Evolutionary conservation across 352 stramenopile species (phyloP), one percentile per base, ranked within the genome.

Genomic region (Pythium biforme): DNA sequence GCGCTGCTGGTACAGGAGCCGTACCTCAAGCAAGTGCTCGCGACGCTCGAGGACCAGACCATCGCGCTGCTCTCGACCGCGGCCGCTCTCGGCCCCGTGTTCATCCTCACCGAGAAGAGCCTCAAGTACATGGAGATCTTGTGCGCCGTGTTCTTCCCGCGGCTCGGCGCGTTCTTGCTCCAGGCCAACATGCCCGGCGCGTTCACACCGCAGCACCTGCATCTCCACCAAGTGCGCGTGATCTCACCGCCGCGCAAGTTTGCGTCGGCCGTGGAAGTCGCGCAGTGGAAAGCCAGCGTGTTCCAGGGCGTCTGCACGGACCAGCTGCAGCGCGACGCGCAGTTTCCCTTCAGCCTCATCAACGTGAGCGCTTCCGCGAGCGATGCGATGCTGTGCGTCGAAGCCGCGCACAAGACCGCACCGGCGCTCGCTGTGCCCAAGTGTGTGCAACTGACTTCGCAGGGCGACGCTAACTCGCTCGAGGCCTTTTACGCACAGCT

Each of bases 401-500:
- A 66, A 22, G 68, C 68, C 1, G 64, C 79, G 12, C 64, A 81
- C 22, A 48, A 47, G 37, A 48, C 48, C 2, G 47, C 59, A 19
- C 51, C 70, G 29, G 59, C 73, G 8, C 71, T 76, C 46, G 54
- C 75, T 19, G 57, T 84, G 7, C 79, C 76, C 20, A 86, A 88
- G 59, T 79, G 67, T 22, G 47, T 67, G 2, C 54, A 45, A n/a
- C 54, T 69, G 27, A 33, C 52, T 4, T 45, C 57, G 23, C 46
- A 46, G 22, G 19, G 25, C 19, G n/a, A 46, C 55, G 5, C 65
- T 5, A 2, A 72, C 26, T 77, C 71, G 37, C 72, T 89, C 10
- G 79, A 89, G 26, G 68, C 71, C 39, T 89, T 89, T 46, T 89
- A 81, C 59, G 79, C 79, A 25, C 77, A 87, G 49, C 66, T 87